These are phyloP conservation scores for Gremmenia infestans DNA, from an alignment of 2,329 filamentous ascomycete genomes.

Conservation along the genomic window DNA sequence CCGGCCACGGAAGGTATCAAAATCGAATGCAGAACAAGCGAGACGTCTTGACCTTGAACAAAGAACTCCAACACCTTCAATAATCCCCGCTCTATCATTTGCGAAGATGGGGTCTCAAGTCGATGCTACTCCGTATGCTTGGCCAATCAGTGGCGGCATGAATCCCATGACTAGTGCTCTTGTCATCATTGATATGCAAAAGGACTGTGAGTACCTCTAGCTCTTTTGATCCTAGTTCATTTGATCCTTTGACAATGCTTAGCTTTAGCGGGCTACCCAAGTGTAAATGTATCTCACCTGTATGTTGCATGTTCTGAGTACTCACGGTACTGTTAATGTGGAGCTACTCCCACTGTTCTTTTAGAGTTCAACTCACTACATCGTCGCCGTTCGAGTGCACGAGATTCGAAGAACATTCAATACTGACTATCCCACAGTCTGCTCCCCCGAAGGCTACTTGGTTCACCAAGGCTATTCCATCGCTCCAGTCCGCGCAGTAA, in stretches of 20 bases:
- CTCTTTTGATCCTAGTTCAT: not conserved
- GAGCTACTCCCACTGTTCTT: not conserved
- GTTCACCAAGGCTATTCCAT: conserved; percentile 42
- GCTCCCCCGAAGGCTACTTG: conserved; percentile 44
- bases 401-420: not conserved
- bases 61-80: not conserved
- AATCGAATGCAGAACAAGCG: not conserved
- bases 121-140: conserved; percentile 34
- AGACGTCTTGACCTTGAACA: not conserved
- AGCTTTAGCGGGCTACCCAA: too few relatives aligned
- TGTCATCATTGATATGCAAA: conserved; percentile 52
- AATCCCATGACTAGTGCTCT: conserved; percentile 42
- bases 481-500: conserved; percentile 36
- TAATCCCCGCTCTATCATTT: not conserved
- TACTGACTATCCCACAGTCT: conserved; percentile 30
- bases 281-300: too few relatives aligned
- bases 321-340: not conserved
- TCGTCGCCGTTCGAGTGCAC: not conserved
- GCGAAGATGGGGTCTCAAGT: conserved; percentile 11
- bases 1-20: not conserved
- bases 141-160: conserved; percentile 37
- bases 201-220: conserved; percentile 38
- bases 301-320: not conserved
- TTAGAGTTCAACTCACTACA: too few relatives aligned
- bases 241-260: too few relatives aligned